Evolutionary conservation across 2,329 filamentous ascomycete genomes (phyloP).

Genomic region (Ophiostoma tasmaniense): DNA sequence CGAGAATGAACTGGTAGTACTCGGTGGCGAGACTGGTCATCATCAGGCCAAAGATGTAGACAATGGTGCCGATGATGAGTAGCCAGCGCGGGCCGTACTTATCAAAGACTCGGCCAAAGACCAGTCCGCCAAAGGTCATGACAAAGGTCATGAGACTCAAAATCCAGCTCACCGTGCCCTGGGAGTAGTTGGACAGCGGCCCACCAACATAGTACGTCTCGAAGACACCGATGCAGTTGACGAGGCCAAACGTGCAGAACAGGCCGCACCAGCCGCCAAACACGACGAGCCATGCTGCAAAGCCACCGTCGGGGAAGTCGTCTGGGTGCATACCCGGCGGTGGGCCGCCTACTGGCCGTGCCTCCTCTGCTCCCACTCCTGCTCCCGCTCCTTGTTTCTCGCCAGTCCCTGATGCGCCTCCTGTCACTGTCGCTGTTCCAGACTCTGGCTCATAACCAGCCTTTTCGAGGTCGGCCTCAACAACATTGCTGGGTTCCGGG

Average conservation of each 20-base stretch:
- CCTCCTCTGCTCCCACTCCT: neutral
- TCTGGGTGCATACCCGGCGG: slow-evolving; percentile 30
- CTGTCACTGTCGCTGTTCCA: neutral
- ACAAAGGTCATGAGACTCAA: slow-evolving; percentile 42
- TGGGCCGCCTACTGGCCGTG: slow-evolving; percentile 1
- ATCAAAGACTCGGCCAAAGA: slow-evolving; percentile 42
- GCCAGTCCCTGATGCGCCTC: neutral
- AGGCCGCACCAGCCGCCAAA: slow-evolving; percentile 29
- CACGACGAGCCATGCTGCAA: slow-evolving; percentile 43
- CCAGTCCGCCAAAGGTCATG: slow-evolving; percentile 39
- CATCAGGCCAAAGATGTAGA: slow-evolving; percentile 56
- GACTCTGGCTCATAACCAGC: slow-evolving; percentile 17
- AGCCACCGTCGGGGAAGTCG: slow-evolving; percentile 45
- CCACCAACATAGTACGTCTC: slow-evolving; percentile 46
- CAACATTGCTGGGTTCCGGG: slow-evolving; percentile 27
- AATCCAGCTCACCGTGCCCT: slow-evolving; percentile 49
- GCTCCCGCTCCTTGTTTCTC: neutral
- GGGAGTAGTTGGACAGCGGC: slow-evolving; percentile 38
- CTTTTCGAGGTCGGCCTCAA: slow-evolving; percentile 30
- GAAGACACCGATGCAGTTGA: slow-evolving; percentile 44
- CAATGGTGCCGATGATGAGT: slow-evolving; percentile 41
- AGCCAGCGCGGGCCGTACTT: slow-evolving; percentile 50
- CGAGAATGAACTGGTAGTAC: slow-evolving; percentile 35
- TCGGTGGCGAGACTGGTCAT: slow-evolving; percentile 43
- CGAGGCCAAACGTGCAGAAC: slow-evolving; percentile 33